Evolutionary conservation across 1,284 basidiomycete genomes (phyloP).

Genomic region (Microbotryum silenes-acaulis): DNA sequence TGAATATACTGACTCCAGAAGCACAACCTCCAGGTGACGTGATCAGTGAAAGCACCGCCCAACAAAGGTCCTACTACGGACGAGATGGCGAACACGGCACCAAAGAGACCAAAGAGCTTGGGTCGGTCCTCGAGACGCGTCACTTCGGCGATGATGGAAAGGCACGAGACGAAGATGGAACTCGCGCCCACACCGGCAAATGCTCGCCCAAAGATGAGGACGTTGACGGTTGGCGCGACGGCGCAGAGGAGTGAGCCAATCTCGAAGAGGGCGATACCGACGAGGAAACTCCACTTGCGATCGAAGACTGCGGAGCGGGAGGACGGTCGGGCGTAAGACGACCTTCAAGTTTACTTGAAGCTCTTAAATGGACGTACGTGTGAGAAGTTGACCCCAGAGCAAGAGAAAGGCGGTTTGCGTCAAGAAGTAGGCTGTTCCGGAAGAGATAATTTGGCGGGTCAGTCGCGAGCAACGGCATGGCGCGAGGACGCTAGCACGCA

Average conservation of each 20-base stretch:
- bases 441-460: background rate
- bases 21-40: conserved; percentile 44
- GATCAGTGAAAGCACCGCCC: conserved; percentile 46
- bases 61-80: conserved; percentile 43
- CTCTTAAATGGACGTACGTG: conserved; percentile 38
- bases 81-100: conserved; percentile 42
- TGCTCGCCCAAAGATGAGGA: conserved; percentile 49
- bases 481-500: background rate
- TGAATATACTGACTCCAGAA: conserved; percentile 30
- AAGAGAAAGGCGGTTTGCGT: conserved; percentile 34
- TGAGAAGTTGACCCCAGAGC: conserved; percentile 25
- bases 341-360: conserved; percentile 42
- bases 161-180: conserved; percentile 42
- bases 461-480: conserved; percentile 24
- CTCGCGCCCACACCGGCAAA: conserved; percentile 48
- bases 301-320: conserved; percentile 38
- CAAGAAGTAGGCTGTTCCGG: conserved; percentile 42
- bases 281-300: conserved; percentile 43
- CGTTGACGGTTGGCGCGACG: conserved; percentile 45
- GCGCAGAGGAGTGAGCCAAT: conserved; percentile 49
- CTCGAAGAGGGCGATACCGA: conserved; percentile 47
- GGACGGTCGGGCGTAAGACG: conserved; percentile 17
- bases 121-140: conserved; percentile 44
- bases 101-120: conserved; percentile 41
- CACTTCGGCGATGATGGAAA: conserved; percentile 45